Evolutionary conservation across 352 stramenopile genomes (phyloP).

Genomic region (Peronospora destructor): DNA sequence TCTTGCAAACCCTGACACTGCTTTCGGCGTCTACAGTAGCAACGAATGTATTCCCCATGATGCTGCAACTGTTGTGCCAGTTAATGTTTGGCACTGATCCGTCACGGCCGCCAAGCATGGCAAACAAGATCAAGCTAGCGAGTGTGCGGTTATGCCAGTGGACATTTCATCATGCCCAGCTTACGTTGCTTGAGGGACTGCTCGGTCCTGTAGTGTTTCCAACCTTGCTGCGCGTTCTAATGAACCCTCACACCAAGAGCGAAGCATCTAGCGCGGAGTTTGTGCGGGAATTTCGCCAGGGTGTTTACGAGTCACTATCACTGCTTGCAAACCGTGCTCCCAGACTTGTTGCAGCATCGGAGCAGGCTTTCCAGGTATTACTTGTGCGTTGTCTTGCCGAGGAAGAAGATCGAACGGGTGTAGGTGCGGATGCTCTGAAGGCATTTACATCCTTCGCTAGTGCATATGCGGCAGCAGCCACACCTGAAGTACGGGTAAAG

Average conservation of each 20-base stretch:
- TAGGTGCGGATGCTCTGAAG: conserved; percentile 56
- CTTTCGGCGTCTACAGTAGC: conserved; percentile 46
- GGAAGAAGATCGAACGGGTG: conserved; percentile 39
- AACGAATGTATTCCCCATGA: conserved; percentile 48
- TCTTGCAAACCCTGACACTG: conserved; percentile 45
- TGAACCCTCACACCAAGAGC: conserved; percentile 52
- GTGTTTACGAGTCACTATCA: conserved; percentile 53
- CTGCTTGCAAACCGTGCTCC: conserved; percentile 39
- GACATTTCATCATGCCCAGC: conserved; percentile 46
- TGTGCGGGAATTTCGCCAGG: conserved; percentile 48
- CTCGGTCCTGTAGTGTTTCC: conserved; percentile 64
- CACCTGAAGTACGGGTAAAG: conserved; percentile 26
- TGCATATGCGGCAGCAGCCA: conserved; percentile 33
- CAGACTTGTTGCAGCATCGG: conserved; percentile 36
- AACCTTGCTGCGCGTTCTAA: conserved; percentile 54
- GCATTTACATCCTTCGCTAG: conserved; percentile 44
- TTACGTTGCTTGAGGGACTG: conserved; percentile 36
- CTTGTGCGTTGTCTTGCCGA: conserved; percentile 55
- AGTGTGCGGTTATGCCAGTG: conserved; percentile 53
- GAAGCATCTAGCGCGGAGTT: conserved; percentile 39
- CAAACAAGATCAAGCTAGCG: conserved; percentile 56
- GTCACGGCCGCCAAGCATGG: conserved; percentile 39
- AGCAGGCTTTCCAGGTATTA: conserved; percentile 70
- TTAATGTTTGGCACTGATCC: conserved; percentile 64
- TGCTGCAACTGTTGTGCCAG: conserved; percentile 69